A percentile compares a stretch with the other conserved stretches of the same genome.
phyloP scores from a whole-genome alignment of 2,329 filamentous ascomycete genomes.

The Stylonectria norvegica region DNA sequence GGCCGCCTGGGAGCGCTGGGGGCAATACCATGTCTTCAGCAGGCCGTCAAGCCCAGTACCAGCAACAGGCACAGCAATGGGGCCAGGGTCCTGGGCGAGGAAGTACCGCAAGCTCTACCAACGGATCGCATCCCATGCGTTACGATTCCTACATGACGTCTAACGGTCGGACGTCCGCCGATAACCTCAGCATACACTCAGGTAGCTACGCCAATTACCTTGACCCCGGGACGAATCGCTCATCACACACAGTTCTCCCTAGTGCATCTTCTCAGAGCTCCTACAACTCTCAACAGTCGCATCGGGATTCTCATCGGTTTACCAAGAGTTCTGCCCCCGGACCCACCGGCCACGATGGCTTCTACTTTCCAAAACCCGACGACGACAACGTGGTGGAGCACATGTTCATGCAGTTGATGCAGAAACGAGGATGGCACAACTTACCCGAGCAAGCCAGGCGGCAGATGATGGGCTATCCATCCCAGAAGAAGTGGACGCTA shows the following conservation, averaged over 20 bases:
- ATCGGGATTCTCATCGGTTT: constrained; percentile 55
- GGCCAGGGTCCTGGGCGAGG: constrained; percentile 60
- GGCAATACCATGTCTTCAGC: constrained; percentile 70
- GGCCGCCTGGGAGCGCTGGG: constrained; percentile 55
- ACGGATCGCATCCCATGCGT: constrained; percentile 53
- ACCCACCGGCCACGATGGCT: constrained; percentile 44
- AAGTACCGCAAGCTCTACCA: constrained; percentile 52
- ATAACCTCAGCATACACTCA: constrained; percentile 56
- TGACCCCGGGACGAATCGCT: constrained; percentile 33
- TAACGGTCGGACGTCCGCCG: constrained; percentile 55
- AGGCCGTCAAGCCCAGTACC: constrained; percentile 69
- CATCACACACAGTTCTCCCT: constrained; percentile 46
- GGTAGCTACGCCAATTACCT: constrained; percentile 46
- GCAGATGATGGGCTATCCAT: constrained; percentile 94
- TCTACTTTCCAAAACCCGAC: constrained; percentile 67
- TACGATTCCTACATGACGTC: constrained; percentile 62
- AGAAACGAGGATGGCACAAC: constrained; percentile 96
- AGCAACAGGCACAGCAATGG: no score
- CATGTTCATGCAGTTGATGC: constrained; percentile 91
- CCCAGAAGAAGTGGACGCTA: constrained; percentile 95
- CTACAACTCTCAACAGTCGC: constrained; percentile 45
- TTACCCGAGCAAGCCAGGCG: constrained; percentile 89
- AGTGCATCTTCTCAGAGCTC: constrained; percentile 56
- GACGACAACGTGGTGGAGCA: constrained; percentile 84
- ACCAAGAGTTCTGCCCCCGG: constrained; percentile 45